Evolutionary conservation across 495 filamentous ascomycete genomes (phyloP).

Genomic region (Cercophora newfieldiana): DNA sequence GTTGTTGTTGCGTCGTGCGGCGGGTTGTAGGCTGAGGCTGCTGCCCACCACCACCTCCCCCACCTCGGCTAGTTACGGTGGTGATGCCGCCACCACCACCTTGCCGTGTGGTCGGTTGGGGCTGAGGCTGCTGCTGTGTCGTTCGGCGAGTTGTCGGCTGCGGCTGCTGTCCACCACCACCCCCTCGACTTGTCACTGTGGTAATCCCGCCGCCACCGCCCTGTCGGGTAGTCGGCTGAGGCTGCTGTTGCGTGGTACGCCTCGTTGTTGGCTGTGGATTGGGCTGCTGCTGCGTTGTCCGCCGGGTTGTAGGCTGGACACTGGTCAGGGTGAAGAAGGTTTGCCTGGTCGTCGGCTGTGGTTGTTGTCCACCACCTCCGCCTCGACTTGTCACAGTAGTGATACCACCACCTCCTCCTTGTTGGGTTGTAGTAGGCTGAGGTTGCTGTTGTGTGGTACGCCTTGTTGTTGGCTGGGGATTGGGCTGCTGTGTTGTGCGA

Average conservation of each 20-base stretch:
- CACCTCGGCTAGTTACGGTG: neutral
- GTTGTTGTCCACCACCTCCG: neutral
- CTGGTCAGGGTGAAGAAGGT: neutral
- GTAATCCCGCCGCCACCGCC: slow-evolving; percentile 9
- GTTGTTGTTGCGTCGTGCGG: neutral
- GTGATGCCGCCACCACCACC: slow-evolving; percentile 7
- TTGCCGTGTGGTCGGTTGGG: slow-evolving; percentile 7
- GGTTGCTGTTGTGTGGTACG: slow-evolving; percentile 7
- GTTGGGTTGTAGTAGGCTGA: neutral
- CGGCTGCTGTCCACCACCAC: neutral
- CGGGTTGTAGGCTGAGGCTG: slow-evolving; percentile 2
- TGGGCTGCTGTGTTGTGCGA: neutral
- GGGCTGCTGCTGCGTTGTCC: neutral
- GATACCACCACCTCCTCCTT: slow-evolving; percentile 3
- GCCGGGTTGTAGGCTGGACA: slow-evolving; percentile 8
- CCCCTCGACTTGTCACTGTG: neutral
- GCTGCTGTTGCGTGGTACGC: neutral
- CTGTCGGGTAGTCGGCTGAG: neutral
- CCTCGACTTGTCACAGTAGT: neutral
- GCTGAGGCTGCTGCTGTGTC: slow-evolving; percentile 1
- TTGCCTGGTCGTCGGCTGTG: too few species aligned
- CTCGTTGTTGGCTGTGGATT: slow-evolving; percentile 9
- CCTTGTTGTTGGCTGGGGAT: neutral
- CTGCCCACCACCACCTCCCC: neutral
- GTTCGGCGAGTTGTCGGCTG: neutral